A percentile compares a stretch with the other conserved stretches of the same genome.
phyloP scores from a whole-genome alignment of 148 eudicot species.

The Nepenthes mirabilis region DNA sequence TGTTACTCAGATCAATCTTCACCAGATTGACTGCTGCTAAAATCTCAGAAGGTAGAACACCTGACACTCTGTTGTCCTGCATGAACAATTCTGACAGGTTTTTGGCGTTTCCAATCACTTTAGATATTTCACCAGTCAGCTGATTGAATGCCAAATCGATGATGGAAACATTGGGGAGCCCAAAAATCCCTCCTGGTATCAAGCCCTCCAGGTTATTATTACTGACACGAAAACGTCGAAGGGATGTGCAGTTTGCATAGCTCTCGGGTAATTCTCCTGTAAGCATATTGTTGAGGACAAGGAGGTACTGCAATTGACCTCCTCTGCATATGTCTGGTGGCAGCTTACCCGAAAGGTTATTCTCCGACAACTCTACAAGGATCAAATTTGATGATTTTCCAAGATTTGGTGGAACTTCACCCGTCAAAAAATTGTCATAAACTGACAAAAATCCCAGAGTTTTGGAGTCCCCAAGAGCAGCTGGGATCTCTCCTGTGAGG shows the following conservation, averaged over 20 bases:
- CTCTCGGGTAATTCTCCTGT: conserved; percentile 49
- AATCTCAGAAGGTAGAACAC: conserved; percentile 57
- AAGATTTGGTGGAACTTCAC: conserved; percentile 57
- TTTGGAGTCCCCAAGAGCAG: conserved; percentile 33
- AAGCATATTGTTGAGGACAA: conserved; percentile 46
- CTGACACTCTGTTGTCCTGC: conserved; percentile 62
- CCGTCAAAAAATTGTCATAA: conserved; percentile 56
- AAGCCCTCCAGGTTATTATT: conserved; percentile 43
- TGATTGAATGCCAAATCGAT: conserved; percentile 59
- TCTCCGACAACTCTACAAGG: conserved; percentile 58
- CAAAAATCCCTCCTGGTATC: conserved; percentile 46
- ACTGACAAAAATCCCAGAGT: conserved; percentile 47
- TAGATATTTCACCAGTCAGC: conserved; percentile 43
- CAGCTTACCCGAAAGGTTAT: conserved; percentile 40
- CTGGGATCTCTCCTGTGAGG: conserved; percentile 60
- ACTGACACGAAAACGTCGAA: conserved; percentile 69
- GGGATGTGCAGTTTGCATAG: conserved; percentile 48
- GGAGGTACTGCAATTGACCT: conserved; percentile 64
- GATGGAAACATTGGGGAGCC: conserved; percentile 58
- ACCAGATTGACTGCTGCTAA: conserved; percentile 50
- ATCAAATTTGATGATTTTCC: conserved; percentile 45
- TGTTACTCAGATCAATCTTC: conserved; percentile 72
- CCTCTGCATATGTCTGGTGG: conserved; percentile 47
- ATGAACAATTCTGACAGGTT: conserved; percentile 64
- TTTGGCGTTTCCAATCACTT: conserved; percentile 40